These are phyloP conservation scores for Pseudogymnoascus sp. DNA, from an alignment of 2,329 filamentous ascomycete species.

Conservation along the genomic window DNA sequence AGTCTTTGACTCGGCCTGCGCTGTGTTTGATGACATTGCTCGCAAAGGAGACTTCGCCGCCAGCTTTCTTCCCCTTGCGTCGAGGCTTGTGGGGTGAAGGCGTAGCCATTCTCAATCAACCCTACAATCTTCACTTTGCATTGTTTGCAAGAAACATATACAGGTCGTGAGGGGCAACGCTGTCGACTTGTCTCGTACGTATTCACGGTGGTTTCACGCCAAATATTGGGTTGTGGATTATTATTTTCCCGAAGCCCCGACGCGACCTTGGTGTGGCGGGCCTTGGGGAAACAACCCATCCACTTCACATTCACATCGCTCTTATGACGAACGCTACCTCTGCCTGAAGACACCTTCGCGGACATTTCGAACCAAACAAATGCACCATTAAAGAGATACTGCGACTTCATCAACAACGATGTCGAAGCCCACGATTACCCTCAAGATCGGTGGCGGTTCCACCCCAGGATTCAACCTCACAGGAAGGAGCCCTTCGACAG, in stretches of 20 bases:
- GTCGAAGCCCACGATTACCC: conserved; percentile 27
- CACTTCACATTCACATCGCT: conserved; percentile 6
- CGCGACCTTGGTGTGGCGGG: conserved; percentile 3
- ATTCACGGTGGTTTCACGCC: neutral
- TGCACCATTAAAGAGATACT: neutral
- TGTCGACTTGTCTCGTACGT: neutral
- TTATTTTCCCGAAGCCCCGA: neutral
- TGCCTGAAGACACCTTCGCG: neutral
- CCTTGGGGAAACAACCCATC: neutral
- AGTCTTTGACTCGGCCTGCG: conserved; percentile 3
- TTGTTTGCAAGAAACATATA: neutral
- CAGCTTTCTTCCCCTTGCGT: conserved; percentile 50
- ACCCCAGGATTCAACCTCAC: conserved; percentile 3
- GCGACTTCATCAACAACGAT: conserved; percentile 18
- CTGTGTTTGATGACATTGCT: conserved; percentile 24
- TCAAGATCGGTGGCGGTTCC: conserved; percentile 19
- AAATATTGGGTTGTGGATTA: neutral
- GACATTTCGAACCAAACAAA: neutral
- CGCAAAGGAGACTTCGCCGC: conserved; percentile 30
- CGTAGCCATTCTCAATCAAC: conserved; percentile 26
- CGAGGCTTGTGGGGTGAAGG: conserved; percentile 54
- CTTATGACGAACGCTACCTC: neutral
- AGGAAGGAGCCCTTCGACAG: conserved; percentile 17
- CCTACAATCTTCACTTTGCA: conserved; percentile 5
- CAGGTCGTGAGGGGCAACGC: neutral